A percentile compares a stretch with the other conserved stretches of the same genome.
Conservation (phyloP, 805 yeast species). For the Naumovozyma baii region DNA sequence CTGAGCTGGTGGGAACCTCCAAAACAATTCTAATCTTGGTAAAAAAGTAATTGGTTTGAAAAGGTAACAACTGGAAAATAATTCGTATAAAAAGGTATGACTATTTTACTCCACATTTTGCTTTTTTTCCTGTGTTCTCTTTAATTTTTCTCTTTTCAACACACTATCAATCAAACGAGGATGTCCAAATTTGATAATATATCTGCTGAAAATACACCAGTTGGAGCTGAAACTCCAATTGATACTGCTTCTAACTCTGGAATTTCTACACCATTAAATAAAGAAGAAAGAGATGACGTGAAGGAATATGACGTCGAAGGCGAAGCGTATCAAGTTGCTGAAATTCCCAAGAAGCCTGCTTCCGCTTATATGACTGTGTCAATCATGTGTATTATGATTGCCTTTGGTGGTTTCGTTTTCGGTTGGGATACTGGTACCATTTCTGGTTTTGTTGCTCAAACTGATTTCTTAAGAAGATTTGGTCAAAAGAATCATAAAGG, state of each 20-base stretch:
- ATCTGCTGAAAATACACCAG: constrained; percentile 4
- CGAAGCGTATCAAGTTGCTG: constrained; percentile 24
- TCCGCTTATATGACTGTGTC: constrained; percentile 31
- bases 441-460: constrained; percentile 54
- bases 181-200: constrained; percentile 3
- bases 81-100: too few species aligned
- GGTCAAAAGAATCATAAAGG: constrained; percentile 40
- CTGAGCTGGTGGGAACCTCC: too few species aligned
- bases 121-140: neutral
- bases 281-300: constrained; percentile 19
- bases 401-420: constrained; percentile 34
- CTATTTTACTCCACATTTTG: neutral
- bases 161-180: neutral
- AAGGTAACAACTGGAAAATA: too few species aligned
- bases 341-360: constrained; percentile 14
- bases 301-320: constrained; percentile 9
- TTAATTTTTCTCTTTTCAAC: neutral
- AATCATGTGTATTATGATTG: constrained; percentile 27
- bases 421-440: constrained; percentile 81
- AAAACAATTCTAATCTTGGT: too few species aligned
- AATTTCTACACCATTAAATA: constrained; percentile 20
- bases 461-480: constrained; percentile 47
- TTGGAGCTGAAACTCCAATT: constrained; percentile 26
- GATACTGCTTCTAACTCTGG: constrained; percentile 13
- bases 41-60: too few species aligned